Percentiles rank a stretch among this genome's conserved stretches.
These are phyloP conservation scores for Nidula microcarpa DNA, from an alignment of 768 basidiomycete genomes.

Conservation along the genomic window DNA sequence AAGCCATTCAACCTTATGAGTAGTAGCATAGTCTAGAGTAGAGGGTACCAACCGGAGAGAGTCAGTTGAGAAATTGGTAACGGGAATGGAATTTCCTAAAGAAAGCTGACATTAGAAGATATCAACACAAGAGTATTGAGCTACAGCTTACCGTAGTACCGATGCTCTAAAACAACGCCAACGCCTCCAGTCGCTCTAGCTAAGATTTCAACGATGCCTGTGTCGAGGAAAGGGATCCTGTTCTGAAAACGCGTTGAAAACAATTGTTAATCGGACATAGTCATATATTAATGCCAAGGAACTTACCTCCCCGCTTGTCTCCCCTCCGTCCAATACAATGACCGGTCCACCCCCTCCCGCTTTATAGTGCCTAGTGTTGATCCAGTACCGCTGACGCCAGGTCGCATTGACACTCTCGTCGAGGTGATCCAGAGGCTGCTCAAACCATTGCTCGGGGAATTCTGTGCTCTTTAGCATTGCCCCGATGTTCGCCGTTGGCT, in stretches of 20 bases:
- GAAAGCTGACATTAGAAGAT: slow-evolving; percentile 7
- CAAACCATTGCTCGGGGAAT: slow-evolving; percentile 67
- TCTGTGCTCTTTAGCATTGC: slow-evolving; percentile 3
- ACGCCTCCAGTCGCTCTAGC: slow-evolving; percentile 83
- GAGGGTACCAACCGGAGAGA: slow-evolving; percentile 55
- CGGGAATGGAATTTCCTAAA: slow-evolving; percentile 71
- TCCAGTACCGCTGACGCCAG: slow-evolving; percentile 91
- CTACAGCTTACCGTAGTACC: slow-evolving; percentile 69
- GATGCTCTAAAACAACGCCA: slow-evolving; percentile 88
- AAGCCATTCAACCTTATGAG: neutral
- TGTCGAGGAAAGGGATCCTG: slow-evolving; percentile 60
- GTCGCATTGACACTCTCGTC: slow-evolving; percentile 48
- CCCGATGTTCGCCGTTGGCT: neutral
- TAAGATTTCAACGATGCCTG: slow-evolving; percentile 85
- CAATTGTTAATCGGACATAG: no score
- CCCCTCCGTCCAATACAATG: slow-evolving; percentile 89
- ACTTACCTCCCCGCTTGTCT: slow-evolving; percentile 78
- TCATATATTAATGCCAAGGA: neutral
- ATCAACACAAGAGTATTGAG: slow-evolving; percentile 5
- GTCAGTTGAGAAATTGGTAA: slow-evolving; percentile 76
- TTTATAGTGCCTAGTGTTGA: slow-evolving; percentile 78
- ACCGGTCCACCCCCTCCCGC: slow-evolving; percentile 74
- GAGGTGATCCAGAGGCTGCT: slow-evolving; percentile 86
- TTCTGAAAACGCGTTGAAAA: slow-evolving; percentile 23
- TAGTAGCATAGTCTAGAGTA: slow-evolving; percentile 1